Conservation (phyloP, 768 basidiomycete genomes). For the Holtermanniella nyarrowii region DNA sequence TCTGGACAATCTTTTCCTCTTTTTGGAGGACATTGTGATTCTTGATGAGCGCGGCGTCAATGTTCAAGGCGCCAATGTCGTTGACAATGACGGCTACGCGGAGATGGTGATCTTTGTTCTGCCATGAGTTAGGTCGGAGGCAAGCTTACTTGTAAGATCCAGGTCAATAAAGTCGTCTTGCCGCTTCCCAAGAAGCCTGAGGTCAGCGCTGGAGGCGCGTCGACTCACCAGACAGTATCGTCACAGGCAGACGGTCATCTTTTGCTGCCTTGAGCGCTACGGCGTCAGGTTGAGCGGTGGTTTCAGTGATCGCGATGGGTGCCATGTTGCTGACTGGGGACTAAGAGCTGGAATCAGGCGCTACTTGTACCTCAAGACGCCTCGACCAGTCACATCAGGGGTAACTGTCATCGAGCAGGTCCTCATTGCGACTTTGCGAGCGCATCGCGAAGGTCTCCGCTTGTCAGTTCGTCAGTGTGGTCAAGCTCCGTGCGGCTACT, state of each 20-base stretch:
- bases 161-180: slow-evolving; percentile 35
- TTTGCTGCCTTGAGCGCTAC: background rate
- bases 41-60: slow-evolving; percentile 34
- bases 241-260: slow-evolving; percentile 36
- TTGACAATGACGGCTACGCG: slow-evolving; percentile 37
- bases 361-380: background rate
- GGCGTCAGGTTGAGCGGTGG: background rate
- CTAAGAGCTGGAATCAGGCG: background rate
- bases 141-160: slow-evolving; percentile 20
- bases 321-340: background rate
- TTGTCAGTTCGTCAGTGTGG: too few relatives aligned
- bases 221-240: slow-evolving; percentile 20
- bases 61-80: slow-evolving; percentile 38
- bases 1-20: slow-evolving; percentile 34
- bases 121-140: too few relatives aligned
- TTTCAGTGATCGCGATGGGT: background rate
- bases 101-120: slow-evolving; percentile 21
- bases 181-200: slow-evolving; percentile 36
- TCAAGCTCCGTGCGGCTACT: background rate
- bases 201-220: background rate
- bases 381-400: background rate
- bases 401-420: background rate
- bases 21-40: slow-evolving; percentile 31
- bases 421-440: background rate
- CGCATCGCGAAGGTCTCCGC: background rate